Conservation (phyloP, 2,329 filamentous ascomycete species). For the Pyricularia grisea region DNA sequence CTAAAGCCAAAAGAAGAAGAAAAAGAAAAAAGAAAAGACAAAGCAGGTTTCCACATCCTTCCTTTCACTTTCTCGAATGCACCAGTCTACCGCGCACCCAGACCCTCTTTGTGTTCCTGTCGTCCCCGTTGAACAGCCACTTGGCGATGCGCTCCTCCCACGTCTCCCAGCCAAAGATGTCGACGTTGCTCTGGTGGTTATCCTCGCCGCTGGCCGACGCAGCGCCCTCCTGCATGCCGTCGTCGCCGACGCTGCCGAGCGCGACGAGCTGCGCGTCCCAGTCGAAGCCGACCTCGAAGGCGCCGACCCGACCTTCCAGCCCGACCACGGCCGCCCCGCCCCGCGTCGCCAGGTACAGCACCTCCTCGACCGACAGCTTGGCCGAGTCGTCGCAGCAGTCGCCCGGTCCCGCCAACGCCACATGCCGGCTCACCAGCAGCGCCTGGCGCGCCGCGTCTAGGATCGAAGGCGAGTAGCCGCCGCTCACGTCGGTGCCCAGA, state of each 20-base stretch:
- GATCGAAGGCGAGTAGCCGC: constrained; percentile 74
- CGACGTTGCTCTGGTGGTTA: constrained; percentile 50
- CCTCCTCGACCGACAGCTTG: constrained; percentile 78
- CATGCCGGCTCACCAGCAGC: constrained; percentile 64
- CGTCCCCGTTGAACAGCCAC: constrained; percentile 91
- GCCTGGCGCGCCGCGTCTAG: constrained; percentile 79
- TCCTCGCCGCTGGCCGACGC: constrained; percentile 8
- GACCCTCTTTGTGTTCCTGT: constrained; percentile 78
- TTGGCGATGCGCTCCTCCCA: constrained; percentile 83
- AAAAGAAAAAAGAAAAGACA: too few species aligned
- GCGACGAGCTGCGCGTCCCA: constrained; percentile 84
- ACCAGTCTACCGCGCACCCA: constrained; percentile 85
- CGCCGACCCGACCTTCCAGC: constrained; percentile 61
- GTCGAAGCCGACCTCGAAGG: constrained; percentile 76
- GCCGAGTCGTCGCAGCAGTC: constrained; percentile 30
- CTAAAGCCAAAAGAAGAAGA: constrained; percentile 7
- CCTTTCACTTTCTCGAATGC: constrained; percentile 38
- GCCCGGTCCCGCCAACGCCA: constrained; percentile 46
- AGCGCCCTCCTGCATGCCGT: constrained; percentile 20
- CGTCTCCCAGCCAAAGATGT: constrained; percentile 86
- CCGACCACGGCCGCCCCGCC: constrained; percentile 80
- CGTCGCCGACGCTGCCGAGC: constrained; percentile 40
- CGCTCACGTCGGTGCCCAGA: constrained; percentile 83
- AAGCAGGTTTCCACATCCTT: too few species aligned
- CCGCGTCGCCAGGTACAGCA: constrained; percentile 75